Conservation (phyloP, 305 asterid species). For the Rubia balearica region DNA sequence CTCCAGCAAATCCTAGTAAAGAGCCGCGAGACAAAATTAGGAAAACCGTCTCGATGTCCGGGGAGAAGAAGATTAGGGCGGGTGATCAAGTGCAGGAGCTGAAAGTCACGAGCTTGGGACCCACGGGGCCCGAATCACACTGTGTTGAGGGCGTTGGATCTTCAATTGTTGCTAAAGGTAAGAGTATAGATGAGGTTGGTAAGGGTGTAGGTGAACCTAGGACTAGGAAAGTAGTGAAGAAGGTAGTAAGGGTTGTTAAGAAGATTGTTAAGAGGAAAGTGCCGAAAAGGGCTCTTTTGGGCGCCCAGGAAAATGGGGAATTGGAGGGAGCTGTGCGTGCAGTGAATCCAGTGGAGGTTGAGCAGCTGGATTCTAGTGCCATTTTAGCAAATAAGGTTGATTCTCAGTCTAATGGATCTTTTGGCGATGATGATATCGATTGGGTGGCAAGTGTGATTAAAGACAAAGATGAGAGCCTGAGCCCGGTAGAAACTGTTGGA, state of each 20-base stretch:
- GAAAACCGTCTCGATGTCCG: neutral
- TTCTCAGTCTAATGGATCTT: neutral
- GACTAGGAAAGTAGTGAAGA: conserved; percentile 44
- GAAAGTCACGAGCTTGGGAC: neutral
- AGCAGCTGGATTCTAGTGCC: conserved; percentile 12
- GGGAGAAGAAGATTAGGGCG: neutral
- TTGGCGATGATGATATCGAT: neutral
- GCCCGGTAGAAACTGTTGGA: conserved; percentile 1
- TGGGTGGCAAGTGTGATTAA: neutral
- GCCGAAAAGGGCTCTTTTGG: conserved; percentile 33
- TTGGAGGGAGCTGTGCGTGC: conserved; percentile 16
- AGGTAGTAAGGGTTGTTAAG: conserved; percentile 49
- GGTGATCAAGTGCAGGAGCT: conserved; percentile 9
- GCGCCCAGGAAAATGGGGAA: conserved; percentile 20
- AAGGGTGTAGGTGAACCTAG: conserved; percentile 18
- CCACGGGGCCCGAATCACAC: neutral
- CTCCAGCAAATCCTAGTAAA: neutral
- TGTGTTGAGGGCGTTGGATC: neutral
- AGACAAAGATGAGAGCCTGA: neutral
- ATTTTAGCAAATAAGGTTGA: conserved; percentile 9
- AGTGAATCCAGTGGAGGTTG: conserved; percentile 16
- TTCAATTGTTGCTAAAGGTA: neutral
- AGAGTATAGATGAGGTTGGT: conserved; percentile 14
- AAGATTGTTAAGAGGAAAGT: conserved; percentile 59
- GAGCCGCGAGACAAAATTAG: neutral